Base-by-base conservation (phyloP, 768 basidiomycete genomes). In the Lactifluus pinguis region DNA sequence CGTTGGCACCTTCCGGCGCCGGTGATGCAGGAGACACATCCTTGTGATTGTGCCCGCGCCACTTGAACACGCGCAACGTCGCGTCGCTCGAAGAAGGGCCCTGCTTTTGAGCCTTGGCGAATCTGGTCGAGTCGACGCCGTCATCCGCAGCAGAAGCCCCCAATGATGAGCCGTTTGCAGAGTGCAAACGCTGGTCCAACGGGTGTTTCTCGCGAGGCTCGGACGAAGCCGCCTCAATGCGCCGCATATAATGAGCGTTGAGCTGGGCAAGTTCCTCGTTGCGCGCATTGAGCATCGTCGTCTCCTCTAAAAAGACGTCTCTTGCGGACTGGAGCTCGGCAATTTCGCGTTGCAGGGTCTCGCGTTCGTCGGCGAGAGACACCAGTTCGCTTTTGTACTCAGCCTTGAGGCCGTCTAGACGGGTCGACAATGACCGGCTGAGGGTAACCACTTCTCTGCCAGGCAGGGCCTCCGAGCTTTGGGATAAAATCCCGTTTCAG, bases 241-340 rank as follows among this genome's bases (percentile, higher is more conserved):
- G 86, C 39, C 90, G 84, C 10, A 83, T 75, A 64, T 95, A 90
- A 36, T 92, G 87, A 5, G 86, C 80, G 65, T 89, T 89, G 48
- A 98, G 81, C 71, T 93, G 89, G 1, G 89, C 88, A 6, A 99
- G 79, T 70, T 95, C 91, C 68, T 95, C 93, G 74, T 98, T 98
- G 51, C 93, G 84, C 6, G 85, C 86, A 70, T 92, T 92, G 53
- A 99, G 80, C 21, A 86, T 86, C 0, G 92, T 87, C 0, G 93
- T 90, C 75, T 99, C 97, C 68, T 95, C 95, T 44, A 95, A 75
- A 73, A 89, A 88, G 45, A 86, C 81, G 65, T 97, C 93, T 36
- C 92, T 83, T 1, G 89, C 84, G 15, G 89, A 87, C 69, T 85
- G 86, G 52, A 99, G 84, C 67, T 98, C 95, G 3, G 79, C 76